These are phyloP conservation scores for Citrus unshiu DNA, from an alignment of 345 rosid species.

Conservation along the genomic window DNA sequence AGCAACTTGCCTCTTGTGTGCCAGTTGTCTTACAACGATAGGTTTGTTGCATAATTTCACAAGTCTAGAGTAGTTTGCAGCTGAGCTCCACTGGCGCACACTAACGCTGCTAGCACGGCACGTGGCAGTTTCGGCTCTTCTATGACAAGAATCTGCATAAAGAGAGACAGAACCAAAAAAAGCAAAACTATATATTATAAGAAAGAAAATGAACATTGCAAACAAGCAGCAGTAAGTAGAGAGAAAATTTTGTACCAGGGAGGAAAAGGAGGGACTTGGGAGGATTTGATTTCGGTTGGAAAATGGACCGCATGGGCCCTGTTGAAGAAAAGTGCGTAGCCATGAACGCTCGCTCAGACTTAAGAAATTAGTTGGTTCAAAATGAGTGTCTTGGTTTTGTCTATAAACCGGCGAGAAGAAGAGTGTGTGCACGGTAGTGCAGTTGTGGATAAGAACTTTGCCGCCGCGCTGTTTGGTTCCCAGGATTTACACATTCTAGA, in stretches of 20 bases:
- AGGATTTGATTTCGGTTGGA: slow-evolving; percentile 35
- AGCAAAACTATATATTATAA: background rate
- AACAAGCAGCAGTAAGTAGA: background rate
- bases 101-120: slow-evolving; percentile 16
- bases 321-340: slow-evolving; percentile 51
- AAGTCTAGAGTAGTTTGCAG: slow-evolving; percentile 16
- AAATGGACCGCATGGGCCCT: slow-evolving; percentile 27
- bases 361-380: background rate
- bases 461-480: background rate
- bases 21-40: slow-evolving; percentile 30
- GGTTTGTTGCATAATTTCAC: slow-evolving; percentile 22
- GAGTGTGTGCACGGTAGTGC: background rate
- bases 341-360: slow-evolving; percentile 32
- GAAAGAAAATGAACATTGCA: background rate
- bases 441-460: slow-evolving; percentile 25
- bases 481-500: background rate
- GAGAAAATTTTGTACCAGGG: slow-evolving; percentile 29
- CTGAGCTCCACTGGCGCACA: slow-evolving; percentile 30
- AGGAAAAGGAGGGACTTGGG: slow-evolving; percentile 35
- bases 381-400: slow-evolving; percentile 8
- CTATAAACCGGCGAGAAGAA: background rate
- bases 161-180: background rate
- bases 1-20: slow-evolving; percentile 46
- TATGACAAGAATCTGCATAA: slow-evolving; percentile 36
- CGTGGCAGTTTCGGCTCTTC: slow-evolving; percentile 19